A percentile compares a stretch with the other conserved stretches of the same genome.
Evolutionary conservation across 2,329 filamentous ascomycete species (phyloP).

Genomic region (Paramyrothecium sp.): DNA sequence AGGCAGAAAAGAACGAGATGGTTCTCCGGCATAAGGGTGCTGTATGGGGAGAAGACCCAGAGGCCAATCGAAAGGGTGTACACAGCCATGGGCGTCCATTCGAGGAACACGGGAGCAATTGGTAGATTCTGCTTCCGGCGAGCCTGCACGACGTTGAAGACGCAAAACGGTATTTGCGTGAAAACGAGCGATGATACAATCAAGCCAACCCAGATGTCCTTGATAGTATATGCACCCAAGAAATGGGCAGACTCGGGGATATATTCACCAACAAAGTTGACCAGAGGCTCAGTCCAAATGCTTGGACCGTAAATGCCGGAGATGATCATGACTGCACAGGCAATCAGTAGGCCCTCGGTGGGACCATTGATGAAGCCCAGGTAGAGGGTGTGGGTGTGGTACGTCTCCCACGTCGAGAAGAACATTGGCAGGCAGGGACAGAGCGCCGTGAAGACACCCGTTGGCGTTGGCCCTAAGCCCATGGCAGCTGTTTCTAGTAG

Average conservation of each 20-base stretch:
- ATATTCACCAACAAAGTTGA: constrained; percentile 60
- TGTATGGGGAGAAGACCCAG: constrained; percentile 91
- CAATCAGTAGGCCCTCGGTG: constrained; percentile 90
- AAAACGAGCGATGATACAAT: constrained; percentile 64
- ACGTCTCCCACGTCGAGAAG: constrained; percentile 99
- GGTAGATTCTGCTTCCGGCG: constrained; percentile 71
- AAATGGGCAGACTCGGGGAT: constrained; percentile 52
- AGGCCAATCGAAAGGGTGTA: constrained; percentile 73
- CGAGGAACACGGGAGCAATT: constrained; percentile 79
- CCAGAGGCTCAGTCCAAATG: constrained; percentile 79
- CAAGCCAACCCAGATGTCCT: constrained; percentile 82
- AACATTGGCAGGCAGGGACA: constrained; percentile 96
- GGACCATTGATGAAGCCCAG: constrained; percentile 96
- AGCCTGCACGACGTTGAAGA: constrained; percentile 79
- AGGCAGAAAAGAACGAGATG: constrained; percentile 89
- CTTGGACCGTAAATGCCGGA: constrained; percentile 86
- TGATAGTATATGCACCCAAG: constrained; percentile 71
- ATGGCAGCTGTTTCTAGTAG: constrained; percentile 90
- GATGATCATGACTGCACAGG: constrained; percentile 79
- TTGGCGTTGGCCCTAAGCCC: constrained; percentile 79
- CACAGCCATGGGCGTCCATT: constrained; percentile 89
- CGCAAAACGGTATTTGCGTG: constrained; percentile 83
- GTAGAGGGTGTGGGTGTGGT: constrained; percentile 96
- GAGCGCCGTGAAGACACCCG: constrained; percentile 88
- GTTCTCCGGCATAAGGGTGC: constrained; percentile 76